Percentiles rank a stretch among this genome's conserved stretches.
phyloP scores from a whole-genome alignment of 768 basidiomycete species.

The Neoboletus magnificus region DNA sequence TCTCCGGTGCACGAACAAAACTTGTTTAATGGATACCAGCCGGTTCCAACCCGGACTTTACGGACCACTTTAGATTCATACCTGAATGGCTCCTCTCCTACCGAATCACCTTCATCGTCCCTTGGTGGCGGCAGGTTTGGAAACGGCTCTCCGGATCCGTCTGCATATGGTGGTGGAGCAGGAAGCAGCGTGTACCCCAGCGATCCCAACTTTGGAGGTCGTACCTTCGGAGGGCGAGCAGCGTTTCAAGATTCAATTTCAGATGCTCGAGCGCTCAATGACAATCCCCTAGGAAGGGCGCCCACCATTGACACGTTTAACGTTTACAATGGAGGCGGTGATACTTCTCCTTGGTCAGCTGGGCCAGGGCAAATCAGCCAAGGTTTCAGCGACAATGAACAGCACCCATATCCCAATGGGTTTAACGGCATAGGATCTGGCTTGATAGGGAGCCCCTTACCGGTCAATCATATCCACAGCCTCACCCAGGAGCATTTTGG shows the following conservation, averaged over 20 bases:
- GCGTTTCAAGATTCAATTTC: constrained; percentile 39
- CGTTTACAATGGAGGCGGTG: constrained; percentile 32
- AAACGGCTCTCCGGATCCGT: constrained; percentile 68
- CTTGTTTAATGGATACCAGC: constrained; percentile 55
- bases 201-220: constrained; percentile 37
- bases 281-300: constrained; percentile 30
- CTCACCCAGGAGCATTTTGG: constrained; percentile 28
- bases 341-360: constrained; percentile 34
- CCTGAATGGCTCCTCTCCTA: constrained; percentile 48
- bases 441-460: constrained; percentile 13
- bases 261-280: constrained; percentile 39
- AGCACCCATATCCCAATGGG: constrained; percentile 23
- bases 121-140: constrained; percentile 61
- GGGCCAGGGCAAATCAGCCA: constrained; percentile 24
- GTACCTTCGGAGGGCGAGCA: constrained; percentile 34
- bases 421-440: constrained; percentile 22
- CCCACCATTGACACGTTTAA: constrained; percentile 40
- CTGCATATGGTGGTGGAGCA: constrained; percentile 49
- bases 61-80: constrained; percentile 68
- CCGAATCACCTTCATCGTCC: constrained; percentile 73
- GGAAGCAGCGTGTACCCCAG: constrained; percentile 34
- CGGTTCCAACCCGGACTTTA: constrained; percentile 58
- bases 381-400: constrained; percentile 21
- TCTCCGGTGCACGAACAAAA: constrained; percentile 37
- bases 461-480: constrained; percentile 20